phyloP scores from a whole-genome alignment of 805 yeast species.

The Pichia exigua region DNA sequence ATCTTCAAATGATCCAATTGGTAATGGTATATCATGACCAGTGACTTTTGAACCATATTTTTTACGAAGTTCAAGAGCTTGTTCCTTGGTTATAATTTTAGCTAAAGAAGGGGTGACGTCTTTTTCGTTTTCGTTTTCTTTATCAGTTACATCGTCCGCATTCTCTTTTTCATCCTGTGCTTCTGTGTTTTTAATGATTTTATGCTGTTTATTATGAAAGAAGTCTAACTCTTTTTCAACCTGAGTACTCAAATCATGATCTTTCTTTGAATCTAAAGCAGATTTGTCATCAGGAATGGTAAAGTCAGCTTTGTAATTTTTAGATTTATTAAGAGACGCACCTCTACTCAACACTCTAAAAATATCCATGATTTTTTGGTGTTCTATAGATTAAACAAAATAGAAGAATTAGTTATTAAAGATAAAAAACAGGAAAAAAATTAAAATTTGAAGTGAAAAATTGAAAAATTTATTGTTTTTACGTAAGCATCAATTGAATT shows the following conservation, averaged over 20 bases:
- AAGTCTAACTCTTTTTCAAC: conserved; percentile 70
- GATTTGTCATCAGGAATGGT: conserved; percentile 25
- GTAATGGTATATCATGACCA: conserved; percentile 84
- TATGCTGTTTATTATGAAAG: conserved; percentile 52
- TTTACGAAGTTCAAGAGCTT: conserved; percentile 57
- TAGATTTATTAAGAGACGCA: conserved; percentile 62
- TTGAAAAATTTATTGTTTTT: not conserved
- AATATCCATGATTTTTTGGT: conserved; percentile 58
- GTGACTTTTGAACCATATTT: conserved; percentile 59
- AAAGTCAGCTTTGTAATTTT: conserved; percentile 36
- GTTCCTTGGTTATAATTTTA: conserved; percentile 43
- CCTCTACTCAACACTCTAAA: conserved; percentile 82
- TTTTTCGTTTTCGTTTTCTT: conserved; percentile 8
- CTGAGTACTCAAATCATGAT: conserved; percentile 29
- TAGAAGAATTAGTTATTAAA: not conserved
- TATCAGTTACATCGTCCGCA: conserved; percentile 18
- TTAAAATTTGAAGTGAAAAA: not conserved
- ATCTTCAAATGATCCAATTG: conserved; percentile 85
- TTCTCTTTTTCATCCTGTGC: conserved; percentile 25
- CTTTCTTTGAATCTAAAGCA: conserved; percentile 25
- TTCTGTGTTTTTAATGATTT: conserved; percentile 13
- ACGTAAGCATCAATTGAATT: not conserved
- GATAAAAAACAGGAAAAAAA: not conserved
- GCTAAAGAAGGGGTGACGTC: conserved; percentile 1
- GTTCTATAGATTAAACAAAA: not conserved